Evolutionary conservation across 2,329 filamentous ascomycete species (phyloP).

Genomic region (Periconia sp.): DNA sequence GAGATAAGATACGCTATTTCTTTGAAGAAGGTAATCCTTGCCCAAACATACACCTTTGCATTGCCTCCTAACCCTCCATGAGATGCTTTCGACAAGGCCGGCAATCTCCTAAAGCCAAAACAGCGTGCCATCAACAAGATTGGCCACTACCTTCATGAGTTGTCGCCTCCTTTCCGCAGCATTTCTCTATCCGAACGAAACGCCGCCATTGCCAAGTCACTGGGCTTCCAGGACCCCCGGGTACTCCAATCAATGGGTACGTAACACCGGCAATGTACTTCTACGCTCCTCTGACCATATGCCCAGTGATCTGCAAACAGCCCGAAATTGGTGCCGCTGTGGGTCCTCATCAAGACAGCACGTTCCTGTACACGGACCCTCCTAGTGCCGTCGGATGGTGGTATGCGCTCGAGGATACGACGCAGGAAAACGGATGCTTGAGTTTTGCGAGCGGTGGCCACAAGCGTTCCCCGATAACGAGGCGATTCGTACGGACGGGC

Average conservation of each 20-base stretch:
- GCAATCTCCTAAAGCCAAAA: conserved; percentile 75
- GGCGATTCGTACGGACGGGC: conserved; percentile 71
- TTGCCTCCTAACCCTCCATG: background rate
- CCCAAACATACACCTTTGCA: background rate
- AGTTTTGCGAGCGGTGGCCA: conserved; percentile 85
- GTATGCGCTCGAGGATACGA: conserved; percentile 95
- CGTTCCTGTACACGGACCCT: conserved; percentile 87
- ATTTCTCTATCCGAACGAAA: conserved; percentile 58
- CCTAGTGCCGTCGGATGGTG: conserved; percentile 93
- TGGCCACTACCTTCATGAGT: conserved; percentile 53
- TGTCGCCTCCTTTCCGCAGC: conserved; percentile 51
- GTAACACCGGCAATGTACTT: background rate
- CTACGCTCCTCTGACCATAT: background rate
- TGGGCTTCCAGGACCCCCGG: conserved; percentile 76
- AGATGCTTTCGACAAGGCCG: conserved; percentile 74
- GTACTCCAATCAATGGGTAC: conserved; percentile 80
- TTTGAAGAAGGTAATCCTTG: conserved; percentile 71
- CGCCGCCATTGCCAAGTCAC: conserved; percentile 65
- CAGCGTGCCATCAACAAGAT: conserved; percentile 77
- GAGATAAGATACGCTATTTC: conserved; percentile 94
- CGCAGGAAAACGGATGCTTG: conserved; percentile 81
- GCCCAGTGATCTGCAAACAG: conserved; percentile 85
- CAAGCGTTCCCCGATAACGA: conserved; percentile 67
- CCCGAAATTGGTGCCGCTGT: conserved; percentile 93
- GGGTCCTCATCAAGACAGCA: conserved; percentile 87